Base-by-base conservation (phyloP, 768 basidiomycete species). In the Mycena vulgaris region DNA sequence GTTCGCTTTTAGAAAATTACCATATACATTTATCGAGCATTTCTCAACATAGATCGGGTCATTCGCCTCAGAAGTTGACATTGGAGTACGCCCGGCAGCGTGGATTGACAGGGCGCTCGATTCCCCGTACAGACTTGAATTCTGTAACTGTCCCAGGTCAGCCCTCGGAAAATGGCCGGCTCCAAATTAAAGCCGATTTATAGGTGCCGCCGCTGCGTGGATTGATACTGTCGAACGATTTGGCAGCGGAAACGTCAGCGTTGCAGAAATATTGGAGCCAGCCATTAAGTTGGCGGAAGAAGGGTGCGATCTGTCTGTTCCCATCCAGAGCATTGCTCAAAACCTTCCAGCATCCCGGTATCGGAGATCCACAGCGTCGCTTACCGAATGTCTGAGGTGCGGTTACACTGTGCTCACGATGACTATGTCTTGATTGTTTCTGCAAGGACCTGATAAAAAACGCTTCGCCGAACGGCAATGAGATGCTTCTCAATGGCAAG, bases 141-240 rank as follows among this genome's bases (percentile, higher is more conserved):
- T 87, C 93, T n/a, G 95, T 96, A n/a, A 95, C 94, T 5, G 94
- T 95, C 16, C 94, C 94, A 74, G 93, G 93, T 89, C 39, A 58
- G 79, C 19, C 16, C 5, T 8, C 35, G 6, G 68, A 27, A 60
- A 13, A 37, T 75, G 64, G 13, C 30, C 11, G 37, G 23, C 70
- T 42, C 40, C 19, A 66, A 56, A 51, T 17, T 30, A 35, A 80
- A 76, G 27, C 30, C 33, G 77, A 82, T 30, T 39, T 33, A 74
- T 77, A 89, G 96, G 97, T 58, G 93, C 94, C n/a, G 95, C 97
- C 4, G 94, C 96, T 37, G 96, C 96, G 19, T 99, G 97, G 97
- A 85, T 94, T 21, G 98, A 98, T 79, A 94, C 96, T 0, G 86
- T 98, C 37, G 89, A 94, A 68, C 83, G 84, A 42, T 90, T 98